Conservation (phyloP, 2,329 filamentous ascomycete species). For the Trichothecium roseum region DNA sequence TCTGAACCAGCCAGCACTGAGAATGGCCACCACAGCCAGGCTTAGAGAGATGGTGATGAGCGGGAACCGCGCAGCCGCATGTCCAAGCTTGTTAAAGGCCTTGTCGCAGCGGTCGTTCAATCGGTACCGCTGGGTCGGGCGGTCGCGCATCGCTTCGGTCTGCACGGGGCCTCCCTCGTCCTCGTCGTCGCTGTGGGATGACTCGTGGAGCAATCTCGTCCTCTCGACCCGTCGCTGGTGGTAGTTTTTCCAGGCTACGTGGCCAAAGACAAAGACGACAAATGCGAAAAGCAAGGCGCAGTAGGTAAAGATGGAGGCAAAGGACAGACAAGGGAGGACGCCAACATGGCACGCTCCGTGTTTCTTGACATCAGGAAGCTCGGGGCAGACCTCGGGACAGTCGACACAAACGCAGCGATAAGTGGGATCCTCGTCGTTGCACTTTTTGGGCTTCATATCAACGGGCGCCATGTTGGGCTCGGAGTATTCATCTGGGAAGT, state of each 20-base stretch:
- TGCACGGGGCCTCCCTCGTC: conserved; percentile 76
- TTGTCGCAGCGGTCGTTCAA: conserved; percentile 76
- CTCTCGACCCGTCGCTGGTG: conserved; percentile 67
- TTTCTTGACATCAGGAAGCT: conserved; percentile 64
- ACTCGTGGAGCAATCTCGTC: conserved; percentile 77
- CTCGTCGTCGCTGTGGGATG: conserved; percentile 79
- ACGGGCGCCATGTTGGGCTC: conserved; percentile 63
- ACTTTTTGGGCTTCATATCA: conserved; percentile 67
- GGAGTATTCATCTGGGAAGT: conserved; percentile 60
- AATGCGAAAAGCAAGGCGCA: conserved; percentile 61
- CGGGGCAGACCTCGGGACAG: conserved; percentile 76
- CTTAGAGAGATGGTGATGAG: conserved; percentile 70
- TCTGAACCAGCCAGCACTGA: conserved; percentile 79
- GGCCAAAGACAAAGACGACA: conserved; percentile 56
- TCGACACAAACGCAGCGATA: conserved; percentile 93
- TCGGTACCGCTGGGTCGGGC: conserved; percentile 67
- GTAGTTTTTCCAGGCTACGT: conserved; percentile 66
- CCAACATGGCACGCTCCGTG: conserved; percentile 72
- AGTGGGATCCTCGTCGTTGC: conserved; percentile 77
- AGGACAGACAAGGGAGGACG: conserved; percentile 82
- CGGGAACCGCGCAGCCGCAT: conserved; percentile 73
- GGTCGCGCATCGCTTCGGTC: conserved; percentile 66
- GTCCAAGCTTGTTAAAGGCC: conserved; percentile 71
- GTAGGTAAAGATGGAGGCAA: conserved; percentile 83
- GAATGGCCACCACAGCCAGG: conserved; percentile 61